Evolutionary conservation across 805 yeast genomes (phyloP).

Genomic region (Metschnikowia anglica): DNA sequence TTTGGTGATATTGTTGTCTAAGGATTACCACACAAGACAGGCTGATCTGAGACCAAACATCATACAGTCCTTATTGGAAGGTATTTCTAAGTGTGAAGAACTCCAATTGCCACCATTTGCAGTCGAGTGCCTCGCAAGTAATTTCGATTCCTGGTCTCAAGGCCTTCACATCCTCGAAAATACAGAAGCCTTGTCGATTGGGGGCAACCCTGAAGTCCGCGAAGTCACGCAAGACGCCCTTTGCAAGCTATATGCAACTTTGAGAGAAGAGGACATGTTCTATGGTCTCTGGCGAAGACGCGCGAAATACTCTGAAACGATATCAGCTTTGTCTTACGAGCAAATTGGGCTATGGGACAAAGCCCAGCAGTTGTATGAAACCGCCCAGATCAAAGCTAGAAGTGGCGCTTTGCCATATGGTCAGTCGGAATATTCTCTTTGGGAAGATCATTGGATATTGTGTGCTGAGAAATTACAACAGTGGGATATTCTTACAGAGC

Average conservation of each 20-base stretch:
- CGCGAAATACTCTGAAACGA: slow-evolving; percentile 91
- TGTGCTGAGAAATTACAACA: slow-evolving; percentile 97
- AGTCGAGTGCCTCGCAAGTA: slow-evolving; percentile 80
- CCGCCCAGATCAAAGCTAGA: slow-evolving; percentile 94
- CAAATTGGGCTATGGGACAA: slow-evolving; percentile 94
- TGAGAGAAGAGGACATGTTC: slow-evolving; percentile 95
- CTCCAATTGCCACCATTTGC: slow-evolving; percentile 91
- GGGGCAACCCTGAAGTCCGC: slow-evolving; percentile 70
- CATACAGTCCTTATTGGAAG: slow-evolving; percentile 78
- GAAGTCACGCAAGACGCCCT: slow-evolving; percentile 90
- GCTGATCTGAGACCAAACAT: slow-evolving; percentile 84
- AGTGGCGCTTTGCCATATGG: slow-evolving; percentile 94
- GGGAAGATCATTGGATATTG: slow-evolving; percentile 99
- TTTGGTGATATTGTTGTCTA: slow-evolving; percentile 74
- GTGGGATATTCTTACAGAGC: slow-evolving; percentile 95
- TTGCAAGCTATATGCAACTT: slow-evolving; percentile 79
- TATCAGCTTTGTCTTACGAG: slow-evolving; percentile 88
- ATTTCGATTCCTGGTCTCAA: slow-evolving; percentile 89
- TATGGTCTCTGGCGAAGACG: slow-evolving; percentile 97
- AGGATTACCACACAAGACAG: slow-evolving; percentile 92
- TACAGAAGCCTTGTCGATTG: slow-evolving; percentile 53
- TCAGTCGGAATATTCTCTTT: slow-evolving; percentile 88
- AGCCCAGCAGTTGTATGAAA: slow-evolving; percentile 90
- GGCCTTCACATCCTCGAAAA: slow-evolving; percentile 82
- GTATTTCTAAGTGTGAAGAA: slow-evolving; percentile 69